Evolutionary conservation across 1,284 basidiomycete genomes (phyloP), one percentile per base, ranked within the genome.

Genomic region (Ustilago sp.): DNA sequence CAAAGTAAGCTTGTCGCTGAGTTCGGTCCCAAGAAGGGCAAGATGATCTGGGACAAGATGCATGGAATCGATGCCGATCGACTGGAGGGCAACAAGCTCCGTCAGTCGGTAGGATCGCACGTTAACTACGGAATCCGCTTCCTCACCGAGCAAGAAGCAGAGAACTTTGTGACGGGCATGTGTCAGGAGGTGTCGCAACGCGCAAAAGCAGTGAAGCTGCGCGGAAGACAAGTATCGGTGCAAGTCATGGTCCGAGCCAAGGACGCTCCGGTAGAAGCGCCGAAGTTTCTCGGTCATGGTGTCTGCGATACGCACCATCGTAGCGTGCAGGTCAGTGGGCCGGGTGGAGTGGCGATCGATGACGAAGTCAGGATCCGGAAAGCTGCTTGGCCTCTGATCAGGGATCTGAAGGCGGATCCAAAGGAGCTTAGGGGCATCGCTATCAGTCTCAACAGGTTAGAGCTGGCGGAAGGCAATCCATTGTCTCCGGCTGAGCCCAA

Each of bases 271-370:
- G 88, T 93, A 12, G 97, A 99, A 83, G 90, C 93, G n/a, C 92
- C 95, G 0, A 99, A 98, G 93, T 98, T 98, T 76, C 89, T 98
- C 77, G 96, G 96, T 0, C 95, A 98, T 82, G 96, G 96, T 1
- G 87, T 90, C 11, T 98, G 95, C 85, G 91, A 95, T 61, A 89
- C 91, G 0, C 93, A 92, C 87, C 94, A 91, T 84, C 93, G 92
- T 83, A 92, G 93, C 75, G 87, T 87, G 0, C 86, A 90, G 1
- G 87, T 95, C 1, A 87, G 88, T 8, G 68, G 67, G 2, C 70
- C 76, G 0, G 70, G 62, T 9, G 72, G 70, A 5, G 67, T 65
- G 28, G 91, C 93, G 3, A 94, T 93, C 0, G 91, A 91, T 82
- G 91, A 96, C 74, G 87, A 89, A 1, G 88, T 87, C 47, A 86